phyloP scores from a whole-genome alignment of 441 rosid species.

The Euphorbia celastroides region DNA sequence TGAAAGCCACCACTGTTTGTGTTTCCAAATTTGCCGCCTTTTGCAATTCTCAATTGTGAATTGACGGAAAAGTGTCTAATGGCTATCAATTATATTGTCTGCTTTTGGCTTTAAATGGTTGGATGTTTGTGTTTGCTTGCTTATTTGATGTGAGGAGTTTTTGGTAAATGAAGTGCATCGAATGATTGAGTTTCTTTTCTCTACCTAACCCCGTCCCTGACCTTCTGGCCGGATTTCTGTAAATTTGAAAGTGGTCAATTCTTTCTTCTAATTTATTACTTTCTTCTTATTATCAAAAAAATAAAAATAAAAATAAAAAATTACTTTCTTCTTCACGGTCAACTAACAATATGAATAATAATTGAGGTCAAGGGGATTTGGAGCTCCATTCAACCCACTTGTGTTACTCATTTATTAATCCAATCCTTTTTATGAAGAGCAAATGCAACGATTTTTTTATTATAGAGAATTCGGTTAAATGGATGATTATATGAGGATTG shows the following conservation, averaged over 20 bases:
- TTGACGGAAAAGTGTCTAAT: conserved; percentile 3
- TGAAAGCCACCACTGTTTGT: background rate
- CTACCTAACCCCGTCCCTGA: background rate
- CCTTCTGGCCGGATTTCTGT: background rate
- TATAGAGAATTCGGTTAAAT: too few relatives aligned
- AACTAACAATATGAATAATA: too few relatives aligned
- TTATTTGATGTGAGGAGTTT: background rate
- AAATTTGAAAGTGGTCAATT: background rate
- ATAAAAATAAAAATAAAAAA: too few relatives aligned
- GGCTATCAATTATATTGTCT: background rate
- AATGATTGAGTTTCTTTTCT: background rate
- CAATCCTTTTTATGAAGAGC: too few relatives aligned
- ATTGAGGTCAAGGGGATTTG: too few relatives aligned
- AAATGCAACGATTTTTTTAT: too few relatives aligned
- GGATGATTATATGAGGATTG: too few relatives aligned
- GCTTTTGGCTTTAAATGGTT: background rate
- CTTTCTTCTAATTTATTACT: too few relatives aligned
- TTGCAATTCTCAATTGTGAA: background rate
- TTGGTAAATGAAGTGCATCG: background rate
- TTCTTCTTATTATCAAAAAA: too few relatives aligned
- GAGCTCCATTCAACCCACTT: too few relatives aligned
- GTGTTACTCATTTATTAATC: too few relatives aligned
- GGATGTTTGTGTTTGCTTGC: background rate
- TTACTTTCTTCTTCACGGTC: too few relatives aligned
- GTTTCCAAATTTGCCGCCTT: conserved; percentile 23